Evolutionary conservation across 768 basidiomycete genomes (phyloP), one percentile per base, ranked within the genome.

Genomic region (Neoboletus magnificus): DNA sequence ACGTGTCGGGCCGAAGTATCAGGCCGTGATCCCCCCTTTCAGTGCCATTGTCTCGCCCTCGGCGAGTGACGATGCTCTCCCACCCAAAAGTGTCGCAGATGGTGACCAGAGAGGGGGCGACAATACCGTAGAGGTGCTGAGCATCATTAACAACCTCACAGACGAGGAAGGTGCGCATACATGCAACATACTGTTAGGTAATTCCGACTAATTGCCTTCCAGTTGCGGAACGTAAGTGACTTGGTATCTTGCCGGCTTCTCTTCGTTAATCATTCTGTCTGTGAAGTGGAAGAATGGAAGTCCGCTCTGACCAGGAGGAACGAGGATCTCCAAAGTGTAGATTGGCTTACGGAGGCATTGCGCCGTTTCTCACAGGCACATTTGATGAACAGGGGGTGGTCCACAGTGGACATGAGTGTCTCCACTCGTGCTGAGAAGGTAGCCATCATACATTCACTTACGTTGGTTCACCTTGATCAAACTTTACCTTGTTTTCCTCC

Each of bases 1-100:
- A 23, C 86, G 95, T n/a, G 81, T 93, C 36, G 93, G 94, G 16
- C 81, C 85, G 39, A 93, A 91, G 67, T 98, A 82, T 66, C 94
- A 98, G 71, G 89, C 80, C 42, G 77, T 65, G 58, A 84, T 83
- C 16, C 83, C 79, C 45, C 65, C 57, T 50, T 48, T 60, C 27
- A 42, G 69, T 67, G 66, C 75, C 52, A 64, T 72, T 53, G 65
- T 65, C 46, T 74, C 77, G 11, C 71, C 75, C 59, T 80, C 80
- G 10, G n/a, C 18, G 15, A 33, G 41, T 15, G 58, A 32, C 12
- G 55, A 54, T 42, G 45, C 11, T 15, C 11, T 35, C 7, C 48
- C 48, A 11, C 16, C 36, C 8, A 51, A 44, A 48, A 57, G 25
- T 3, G n/a, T 58, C 47, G 20, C 50, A 58, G 66, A 71, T 45